Percentiles rank a stretch among this genome's conserved stretches.
phyloP scores from a whole-genome alignment of 768 basidiomycete species.

The Multifurca ochricompacta region DNA sequence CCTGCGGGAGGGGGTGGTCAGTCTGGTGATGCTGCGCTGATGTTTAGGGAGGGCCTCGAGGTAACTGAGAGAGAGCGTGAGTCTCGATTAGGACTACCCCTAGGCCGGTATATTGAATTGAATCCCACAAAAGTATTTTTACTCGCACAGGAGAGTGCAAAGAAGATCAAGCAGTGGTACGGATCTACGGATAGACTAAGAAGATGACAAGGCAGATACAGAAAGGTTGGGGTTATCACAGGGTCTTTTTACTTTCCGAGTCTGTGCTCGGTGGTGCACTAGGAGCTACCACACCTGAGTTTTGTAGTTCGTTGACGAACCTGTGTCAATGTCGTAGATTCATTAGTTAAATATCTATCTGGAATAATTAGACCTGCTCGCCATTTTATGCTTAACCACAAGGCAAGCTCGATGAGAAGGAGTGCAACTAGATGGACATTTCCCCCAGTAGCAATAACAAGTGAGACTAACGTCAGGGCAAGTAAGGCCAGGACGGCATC shows the following conservation, averaged over 20 bases:
- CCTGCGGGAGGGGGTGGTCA: constrained; percentile 44
- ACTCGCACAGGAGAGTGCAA: constrained; percentile 76
- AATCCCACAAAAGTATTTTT: constrained; percentile 57
- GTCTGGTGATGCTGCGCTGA: constrained; percentile 52
- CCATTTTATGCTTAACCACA: constrained; percentile 84
- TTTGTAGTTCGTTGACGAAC: constrained; percentile 54
- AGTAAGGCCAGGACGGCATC: constrained; percentile 55
- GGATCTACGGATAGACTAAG: constrained; percentile 56
- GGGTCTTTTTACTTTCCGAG: constrained; percentile 15
- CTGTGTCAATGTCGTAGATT: constrained; percentile 29
- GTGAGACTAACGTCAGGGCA: constrained; percentile 47
- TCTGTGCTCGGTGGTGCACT: not conserved
- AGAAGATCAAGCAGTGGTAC: constrained; percentile 76
- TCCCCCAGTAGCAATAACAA: constrained; percentile 54
- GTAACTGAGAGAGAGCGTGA: constrained; percentile 87
- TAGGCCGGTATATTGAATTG: not conserved
- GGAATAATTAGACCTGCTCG: constrained; percentile 28
- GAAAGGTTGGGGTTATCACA: not conserved
- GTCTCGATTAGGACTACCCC: constrained; percentile 25
- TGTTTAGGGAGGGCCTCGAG: constrained; percentile 87
- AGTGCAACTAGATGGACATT: constrained; percentile 63
- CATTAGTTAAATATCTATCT: not conserved
- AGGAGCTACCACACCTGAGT: not conserved
- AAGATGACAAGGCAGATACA: constrained; percentile 27
- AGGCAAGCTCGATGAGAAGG: constrained; percentile 52